Conservation (phyloP, 2,329 filamentous ascomycete genomes). For the Metarhizium sp. region DNA sequence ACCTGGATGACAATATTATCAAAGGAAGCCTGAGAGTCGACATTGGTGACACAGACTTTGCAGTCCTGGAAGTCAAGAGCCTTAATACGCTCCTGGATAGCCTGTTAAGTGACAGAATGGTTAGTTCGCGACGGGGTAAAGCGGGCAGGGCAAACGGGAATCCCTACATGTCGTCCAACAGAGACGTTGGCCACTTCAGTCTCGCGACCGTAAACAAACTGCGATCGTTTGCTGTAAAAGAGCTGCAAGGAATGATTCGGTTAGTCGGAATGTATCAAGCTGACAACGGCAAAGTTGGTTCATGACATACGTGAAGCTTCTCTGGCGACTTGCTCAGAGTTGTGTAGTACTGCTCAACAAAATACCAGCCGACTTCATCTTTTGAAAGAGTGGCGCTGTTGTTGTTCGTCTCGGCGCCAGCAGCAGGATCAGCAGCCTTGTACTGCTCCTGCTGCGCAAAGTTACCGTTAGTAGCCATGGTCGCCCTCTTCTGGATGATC, state of each 20-base stretch:
- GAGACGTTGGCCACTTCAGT: constrained; percentile 81
- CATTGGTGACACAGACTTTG: constrained; percentile 97
- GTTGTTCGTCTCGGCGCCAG: constrained; percentile 23
- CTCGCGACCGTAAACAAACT: constrained; percentile 88
- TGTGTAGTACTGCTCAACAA: constrained; percentile 98
- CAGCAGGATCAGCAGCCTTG: constrained; percentile 29
- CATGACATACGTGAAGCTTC: constrained; percentile 65
- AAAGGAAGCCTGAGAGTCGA: constrained; percentile 88
- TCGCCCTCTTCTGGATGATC: constrained; percentile 12
- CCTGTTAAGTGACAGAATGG: constrained; percentile 38
- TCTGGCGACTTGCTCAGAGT: constrained; percentile 90
- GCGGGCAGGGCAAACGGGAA: neutral
- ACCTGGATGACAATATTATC: constrained; percentile 96
- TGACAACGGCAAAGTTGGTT: neutral
- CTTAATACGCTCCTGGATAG: constrained; percentile 91
- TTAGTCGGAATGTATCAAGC: neutral
- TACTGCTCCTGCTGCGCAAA: constrained; percentile 35
- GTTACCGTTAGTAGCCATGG: constrained; percentile 51
- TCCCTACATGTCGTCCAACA: constrained; percentile 68
- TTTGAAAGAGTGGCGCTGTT: constrained; percentile 52
- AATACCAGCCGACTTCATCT: constrained; percentile 98
- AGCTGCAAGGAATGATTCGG: constrained; percentile 37
- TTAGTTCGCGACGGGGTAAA: constrained; percentile 6
- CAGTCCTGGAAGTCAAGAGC: constrained; percentile 89
- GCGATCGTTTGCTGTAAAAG: constrained; percentile 93